Evolutionary conservation across 768 basidiomycete species (phyloP).

Genomic region (Agrocybe praecox): DNA sequence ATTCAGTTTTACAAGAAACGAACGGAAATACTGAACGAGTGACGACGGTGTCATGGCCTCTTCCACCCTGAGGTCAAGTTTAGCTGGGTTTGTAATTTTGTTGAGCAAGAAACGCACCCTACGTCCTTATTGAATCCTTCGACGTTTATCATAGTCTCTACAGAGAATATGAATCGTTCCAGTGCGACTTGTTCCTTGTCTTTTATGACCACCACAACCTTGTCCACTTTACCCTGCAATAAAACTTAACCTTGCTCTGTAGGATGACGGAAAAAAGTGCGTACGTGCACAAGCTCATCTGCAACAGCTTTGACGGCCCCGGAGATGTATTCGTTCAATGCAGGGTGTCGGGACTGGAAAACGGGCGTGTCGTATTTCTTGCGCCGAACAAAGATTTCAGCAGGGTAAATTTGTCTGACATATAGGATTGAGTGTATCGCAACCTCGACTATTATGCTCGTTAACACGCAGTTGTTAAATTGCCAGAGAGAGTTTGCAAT

Average conservation of each 20-base stretch:
- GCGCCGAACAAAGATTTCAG: conserved; percentile 82
- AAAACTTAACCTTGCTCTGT: background rate
- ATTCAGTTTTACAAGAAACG: conserved; percentile 79
- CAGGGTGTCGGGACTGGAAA: conserved; percentile 92
- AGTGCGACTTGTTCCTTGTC: conserved; percentile 76
- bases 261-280: conserved; percentile 7
- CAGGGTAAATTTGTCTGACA: conserved; percentile 87
- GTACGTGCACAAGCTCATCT: conserved; percentile 72
- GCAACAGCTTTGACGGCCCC: conserved; percentile 81
- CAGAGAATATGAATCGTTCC: conserved; percentile 89
- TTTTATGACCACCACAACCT: conserved; percentile 85
- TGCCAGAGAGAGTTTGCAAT: background rate
- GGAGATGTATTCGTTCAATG: conserved; percentile 87
- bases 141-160: conserved; percentile 80
- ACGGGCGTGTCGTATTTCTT: conserved; percentile 92
- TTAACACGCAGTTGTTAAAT: background rate
- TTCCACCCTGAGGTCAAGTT: conserved; percentile 53
- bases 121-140: conserved; percentile 72
- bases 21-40: conserved; percentile 78
- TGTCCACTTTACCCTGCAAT: conserved; percentile 72
- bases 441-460: conserved; percentile 72
- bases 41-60: conserved; percentile 66
- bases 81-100: background rate
- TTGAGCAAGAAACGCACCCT: conserved; percentile 41
- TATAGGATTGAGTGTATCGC: conserved; percentile 93